phyloP scores from a whole-genome alignment of 768 basidiomycete species.

The Russula lepida region DNA sequence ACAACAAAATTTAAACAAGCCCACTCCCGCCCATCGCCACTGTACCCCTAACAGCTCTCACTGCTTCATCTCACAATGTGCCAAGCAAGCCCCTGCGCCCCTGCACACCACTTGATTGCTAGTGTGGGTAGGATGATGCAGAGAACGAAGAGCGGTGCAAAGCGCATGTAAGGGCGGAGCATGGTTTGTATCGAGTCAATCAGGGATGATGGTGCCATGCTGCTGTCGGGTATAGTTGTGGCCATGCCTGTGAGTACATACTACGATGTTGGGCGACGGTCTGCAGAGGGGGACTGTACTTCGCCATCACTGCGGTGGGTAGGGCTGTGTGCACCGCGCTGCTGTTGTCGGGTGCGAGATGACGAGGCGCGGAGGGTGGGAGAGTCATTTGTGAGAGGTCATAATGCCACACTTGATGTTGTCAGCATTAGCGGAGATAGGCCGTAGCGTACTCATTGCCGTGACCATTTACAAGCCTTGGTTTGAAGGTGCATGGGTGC shows the following conservation, averaged over 20 bases:
- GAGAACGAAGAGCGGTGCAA: slow-evolving; percentile 13
- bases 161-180: slow-evolving; percentile 10
- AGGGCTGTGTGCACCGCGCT: neutral
- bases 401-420: neutral
- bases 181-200: slow-evolving; percentile 3
- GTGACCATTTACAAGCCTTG: neutral
- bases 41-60: slow-evolving; percentile 17
- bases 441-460: neutral
- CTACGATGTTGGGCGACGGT: neutral
- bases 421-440: slow-evolving; percentile 6
- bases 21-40: slow-evolving; percentile 21
- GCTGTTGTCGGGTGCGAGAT: neutral
- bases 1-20: slow-evolving; percentile 7
- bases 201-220: neutral
- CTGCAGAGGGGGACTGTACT: neutral
- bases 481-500: neutral
- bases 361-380: neutral
- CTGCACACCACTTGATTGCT: slow-evolving; percentile 10
- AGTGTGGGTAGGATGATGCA: slow-evolving; percentile 16
- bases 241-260: neutral
- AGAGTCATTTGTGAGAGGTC: neutral
- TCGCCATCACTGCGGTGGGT: neutral
- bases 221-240: neutral
- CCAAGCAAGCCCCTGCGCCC: slow-evolving; percentile 4
- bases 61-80: slow-evolving; percentile 15